These are phyloP conservation scores for Adansonia gregorii DNA, from an alignment of 441 rosid genomes.

Conservation along the genomic window DNA sequence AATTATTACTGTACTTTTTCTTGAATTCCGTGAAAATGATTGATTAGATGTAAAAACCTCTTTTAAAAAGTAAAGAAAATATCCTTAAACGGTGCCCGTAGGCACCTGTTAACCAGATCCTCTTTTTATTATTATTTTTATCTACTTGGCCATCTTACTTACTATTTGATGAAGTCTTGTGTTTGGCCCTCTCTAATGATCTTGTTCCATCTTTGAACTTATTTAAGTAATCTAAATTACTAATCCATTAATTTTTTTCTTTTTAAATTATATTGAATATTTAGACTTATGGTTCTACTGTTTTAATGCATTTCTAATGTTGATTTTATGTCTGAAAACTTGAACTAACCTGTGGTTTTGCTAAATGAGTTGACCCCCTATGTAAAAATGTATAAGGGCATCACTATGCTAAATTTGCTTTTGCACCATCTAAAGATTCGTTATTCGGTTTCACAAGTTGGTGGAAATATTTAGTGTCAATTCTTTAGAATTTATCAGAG, in stretches of 20 bases:
- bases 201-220: not conserved
- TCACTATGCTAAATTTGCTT: not conserved
- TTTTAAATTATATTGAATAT: not conserved
- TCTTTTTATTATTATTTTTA: too few relatives aligned
- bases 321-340: not conserved
- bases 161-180: not conserved
- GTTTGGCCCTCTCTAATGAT: not conserved
- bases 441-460: constrained; percentile 1
- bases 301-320: not conserved
- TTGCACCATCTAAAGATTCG: not conserved
- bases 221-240: not conserved
- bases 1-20: too few relatives aligned
- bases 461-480: constrained; percentile 1
- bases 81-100: too few relatives aligned
- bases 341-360: constrained; percentile 9
- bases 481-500: not conserved
- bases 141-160: not conserved
- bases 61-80: too few relatives aligned
- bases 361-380: not conserved
- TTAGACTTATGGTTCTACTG: not conserved
- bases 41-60: too few relatives aligned
- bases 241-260: not conserved
- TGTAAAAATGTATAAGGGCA: not conserved
- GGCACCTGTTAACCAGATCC: too few relatives aligned
- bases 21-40: too few relatives aligned